Conservation (phyloP, 495 filamentous ascomycete species). For the Mytilinidion resinicola region DNA sequence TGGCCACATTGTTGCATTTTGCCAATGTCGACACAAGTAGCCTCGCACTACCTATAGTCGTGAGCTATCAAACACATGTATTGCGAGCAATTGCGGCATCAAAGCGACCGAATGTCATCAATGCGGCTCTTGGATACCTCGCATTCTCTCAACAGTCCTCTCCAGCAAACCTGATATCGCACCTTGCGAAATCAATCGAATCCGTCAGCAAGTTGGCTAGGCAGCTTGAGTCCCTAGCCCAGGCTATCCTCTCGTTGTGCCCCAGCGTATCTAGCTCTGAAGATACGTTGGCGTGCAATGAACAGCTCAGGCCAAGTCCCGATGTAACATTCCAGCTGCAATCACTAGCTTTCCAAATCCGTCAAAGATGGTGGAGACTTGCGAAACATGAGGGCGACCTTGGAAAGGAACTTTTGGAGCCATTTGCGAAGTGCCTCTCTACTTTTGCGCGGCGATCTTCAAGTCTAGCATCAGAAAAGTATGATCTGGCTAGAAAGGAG, state of each 20-base stretch:
- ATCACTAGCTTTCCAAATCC: conserved; percentile 57
- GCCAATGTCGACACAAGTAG: conserved; percentile 18
- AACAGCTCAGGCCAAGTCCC: conserved; percentile 51
- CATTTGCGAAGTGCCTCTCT: conserved; percentile 59
- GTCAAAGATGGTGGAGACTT: conserved; percentile 64
- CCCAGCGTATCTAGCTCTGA: conserved; percentile 50
- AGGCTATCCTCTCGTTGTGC: conserved; percentile 58
- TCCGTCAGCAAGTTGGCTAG: conserved; percentile 55
- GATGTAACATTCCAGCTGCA: conserved; percentile 58
- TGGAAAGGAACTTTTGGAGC: conserved; percentile 62
- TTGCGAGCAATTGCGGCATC: conserved; percentile 45
- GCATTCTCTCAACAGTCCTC: conserved; percentile 49
- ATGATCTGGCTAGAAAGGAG: conserved; percentile 21
- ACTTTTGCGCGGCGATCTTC: conserved; percentile 52
- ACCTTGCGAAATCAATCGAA: conserved; percentile 42
- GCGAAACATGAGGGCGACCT: conserved; percentile 62
- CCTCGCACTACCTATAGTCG: conserved; percentile 29
- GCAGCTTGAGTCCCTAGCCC: conserved; percentile 65
- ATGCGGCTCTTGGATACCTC: conserved; percentile 35
- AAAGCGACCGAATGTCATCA: conserved; percentile 32
- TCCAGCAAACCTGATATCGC: conserved; percentile 57
- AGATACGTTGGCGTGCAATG: conserved; percentile 43
- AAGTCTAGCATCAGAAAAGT: conserved; percentile 25
- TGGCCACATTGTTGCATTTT: conserved; percentile 62
- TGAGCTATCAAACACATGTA: conserved; percentile 41